Conservation (phyloP, 805 yeast species). For the Saccharomycopsis sp. region DNA sequence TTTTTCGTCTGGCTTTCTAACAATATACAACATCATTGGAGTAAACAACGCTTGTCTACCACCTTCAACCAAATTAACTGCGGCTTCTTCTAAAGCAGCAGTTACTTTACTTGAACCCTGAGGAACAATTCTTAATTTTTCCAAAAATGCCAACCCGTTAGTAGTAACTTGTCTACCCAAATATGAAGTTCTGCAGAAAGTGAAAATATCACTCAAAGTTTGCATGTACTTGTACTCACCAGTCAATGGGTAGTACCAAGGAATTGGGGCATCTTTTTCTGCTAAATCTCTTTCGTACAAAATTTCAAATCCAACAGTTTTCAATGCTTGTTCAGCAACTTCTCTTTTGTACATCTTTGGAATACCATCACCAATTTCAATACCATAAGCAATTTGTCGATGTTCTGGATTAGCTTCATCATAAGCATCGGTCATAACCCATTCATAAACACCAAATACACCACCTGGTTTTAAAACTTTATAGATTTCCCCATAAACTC, state of each 20-base stretch:
- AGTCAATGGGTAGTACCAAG: slow-evolving; percentile 96
- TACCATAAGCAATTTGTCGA: slow-evolving; percentile 92
- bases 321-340: slow-evolving; percentile 84
- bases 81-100: slow-evolving; percentile 92
- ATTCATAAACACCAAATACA: slow-evolving; percentile 94
- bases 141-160: slow-evolving; percentile 71
- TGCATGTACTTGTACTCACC: slow-evolving; percentile 92
- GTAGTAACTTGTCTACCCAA: slow-evolving; percentile 86
- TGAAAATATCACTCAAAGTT: slow-evolving; percentile 65
- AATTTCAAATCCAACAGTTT: slow-evolving; percentile 81
- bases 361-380: slow-evolving; percentile 97
- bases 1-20: slow-evolving; percentile 61
- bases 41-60: slow-evolving; percentile 87
- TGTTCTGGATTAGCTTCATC: slow-evolving; percentile 85
- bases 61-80: slow-evolving; percentile 89
- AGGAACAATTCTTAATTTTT: slow-evolving; percentile 83
- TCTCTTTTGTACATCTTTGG: slow-evolving; percentile 88
- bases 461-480: slow-evolving; percentile 98
- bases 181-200: slow-evolving; percentile 81
- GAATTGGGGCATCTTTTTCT: slow-evolving; percentile 70
- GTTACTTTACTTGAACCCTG: slow-evolving; percentile 89
- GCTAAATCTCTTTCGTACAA: slow-evolving; percentile 77
- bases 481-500: slow-evolving; percentile 91
- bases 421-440: slow-evolving; percentile 96
- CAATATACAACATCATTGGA: slow-evolving; percentile 94